These are phyloP conservation scores for Phycomyces nitens DNA, from an alignment of 192 early-diverging fungal genomes.

Conservation along the genomic window DNA sequence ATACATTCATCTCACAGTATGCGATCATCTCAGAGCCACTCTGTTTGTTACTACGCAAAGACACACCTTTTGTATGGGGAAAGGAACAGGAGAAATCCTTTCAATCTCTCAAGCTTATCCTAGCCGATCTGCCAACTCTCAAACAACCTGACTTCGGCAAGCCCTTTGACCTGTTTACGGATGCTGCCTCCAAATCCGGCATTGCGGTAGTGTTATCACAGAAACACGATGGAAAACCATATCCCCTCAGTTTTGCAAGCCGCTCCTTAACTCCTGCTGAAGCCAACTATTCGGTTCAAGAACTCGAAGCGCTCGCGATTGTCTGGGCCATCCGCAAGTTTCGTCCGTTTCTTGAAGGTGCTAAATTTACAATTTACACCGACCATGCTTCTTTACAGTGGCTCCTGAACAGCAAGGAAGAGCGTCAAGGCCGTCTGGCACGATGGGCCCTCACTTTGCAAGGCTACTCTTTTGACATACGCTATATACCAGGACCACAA, in stretches of 20 bases:
- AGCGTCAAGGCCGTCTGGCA: not conserved
- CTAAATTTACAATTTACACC: not conserved
- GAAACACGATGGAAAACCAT: not conserved
- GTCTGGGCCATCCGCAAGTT: not conserved
- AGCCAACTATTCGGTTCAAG: not conserved
- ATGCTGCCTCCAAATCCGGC: not conserved
- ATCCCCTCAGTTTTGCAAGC: not conserved
- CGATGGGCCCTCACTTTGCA: not conserved
- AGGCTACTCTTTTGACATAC: not conserved
- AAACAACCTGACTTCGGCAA: not conserved
- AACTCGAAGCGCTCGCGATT: not conserved
- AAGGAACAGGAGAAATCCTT: not conserved
- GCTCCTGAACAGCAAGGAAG: not conserved
- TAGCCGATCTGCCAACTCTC: not conserved
- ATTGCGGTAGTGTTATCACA: not conserved
- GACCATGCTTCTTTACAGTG: not conserved
- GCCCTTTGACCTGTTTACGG: not conserved
- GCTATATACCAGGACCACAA: not conserved
- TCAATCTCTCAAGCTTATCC: not conserved
- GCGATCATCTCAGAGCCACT: not conserved
- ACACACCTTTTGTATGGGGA: not conserved
- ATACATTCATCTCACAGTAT: not conserved
- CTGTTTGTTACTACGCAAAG: not conserved
- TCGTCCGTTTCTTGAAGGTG: not conserved
- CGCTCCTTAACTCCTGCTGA: not conserved